Conservation (phyloP, 305 asterid species). For the Fraxinus greggii region DNA sequence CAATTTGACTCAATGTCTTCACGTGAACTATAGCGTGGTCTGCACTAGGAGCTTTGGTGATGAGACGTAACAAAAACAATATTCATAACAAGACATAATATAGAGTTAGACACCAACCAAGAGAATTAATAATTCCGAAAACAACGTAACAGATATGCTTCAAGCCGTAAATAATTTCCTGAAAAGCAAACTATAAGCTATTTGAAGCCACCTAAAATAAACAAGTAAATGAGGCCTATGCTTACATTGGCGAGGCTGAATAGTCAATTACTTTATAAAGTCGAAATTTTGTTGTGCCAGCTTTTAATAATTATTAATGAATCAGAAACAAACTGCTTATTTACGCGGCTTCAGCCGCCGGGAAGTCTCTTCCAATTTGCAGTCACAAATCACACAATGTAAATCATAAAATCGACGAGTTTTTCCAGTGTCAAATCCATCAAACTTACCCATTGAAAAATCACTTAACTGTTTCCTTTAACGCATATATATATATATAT, state of each 20-base stretch:
- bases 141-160: constrained; percentile 71
- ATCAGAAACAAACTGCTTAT: not conserved
- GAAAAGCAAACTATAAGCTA: not conserved
- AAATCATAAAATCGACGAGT: not conserved
- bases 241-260: not conserved
- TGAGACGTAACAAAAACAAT: not conserved
- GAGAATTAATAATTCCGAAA: constrained; percentile 60
- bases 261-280: not conserved
- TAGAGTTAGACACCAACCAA: constrained; percentile 22
- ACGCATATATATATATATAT: too few relatives aligned
- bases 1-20: too few relatives aligned
- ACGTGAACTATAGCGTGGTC: too few relatives aligned
- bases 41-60: too few relatives aligned
- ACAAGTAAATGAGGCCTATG: not conserved
- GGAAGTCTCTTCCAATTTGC: not conserved
- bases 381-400: not conserved
- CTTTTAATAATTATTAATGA: not conserved
- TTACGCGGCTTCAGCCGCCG: not conserved
- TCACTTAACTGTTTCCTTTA: not conserved
- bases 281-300: not conserved
- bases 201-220: not conserved
- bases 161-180: constrained; percentile 27
- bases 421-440: not conserved
- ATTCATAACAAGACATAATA: not conserved
- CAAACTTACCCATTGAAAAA: not conserved